Conservation (phyloP, 371 early-diverging fungal species). For the Mortierella sp. region DNA sequence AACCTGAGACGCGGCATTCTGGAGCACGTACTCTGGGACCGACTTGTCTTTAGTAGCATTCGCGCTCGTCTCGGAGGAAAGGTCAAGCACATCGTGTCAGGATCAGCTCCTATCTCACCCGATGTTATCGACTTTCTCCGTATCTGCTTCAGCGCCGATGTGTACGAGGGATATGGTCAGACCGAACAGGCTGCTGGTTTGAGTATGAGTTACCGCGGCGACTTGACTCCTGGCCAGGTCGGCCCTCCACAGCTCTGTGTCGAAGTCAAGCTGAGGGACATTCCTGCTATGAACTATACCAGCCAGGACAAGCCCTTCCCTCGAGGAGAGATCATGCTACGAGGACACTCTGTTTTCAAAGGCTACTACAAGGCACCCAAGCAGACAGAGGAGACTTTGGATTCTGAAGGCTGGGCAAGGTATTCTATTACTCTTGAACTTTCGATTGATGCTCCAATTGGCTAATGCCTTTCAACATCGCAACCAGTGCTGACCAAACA, state of each 20-base stretch:
- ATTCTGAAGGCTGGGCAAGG: constrained; percentile 84
- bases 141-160: constrained; percentile 84
- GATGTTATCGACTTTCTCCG: constrained; percentile 92
- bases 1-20: constrained; percentile 65
- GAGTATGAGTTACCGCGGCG: constrained; percentile 69
- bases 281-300: constrained; percentile 92
- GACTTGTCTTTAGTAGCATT: constrained; percentile 86
- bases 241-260: constrained; percentile 79
- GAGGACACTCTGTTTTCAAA: constrained; percentile 87
- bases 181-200: constrained; percentile 91
- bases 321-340: constrained; percentile 94
- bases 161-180: constrained; percentile 97
- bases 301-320: constrained; percentile 88
- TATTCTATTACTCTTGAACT: background rate
- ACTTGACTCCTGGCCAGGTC: constrained; percentile 83
- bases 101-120: constrained; percentile 90
- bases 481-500: background rate
- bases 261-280: constrained; percentile 92
- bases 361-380: constrained; percentile 92
- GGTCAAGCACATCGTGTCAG: constrained; percentile 82
- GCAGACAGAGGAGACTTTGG: constrained; percentile 87
- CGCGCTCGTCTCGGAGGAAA: constrained; percentile 92
- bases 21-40: constrained; percentile 87
- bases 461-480: background rate
- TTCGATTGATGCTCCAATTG: background rate